Base-by-base conservation (phyloP, 306 rosid species). In the Sicyos edulis region DNA sequence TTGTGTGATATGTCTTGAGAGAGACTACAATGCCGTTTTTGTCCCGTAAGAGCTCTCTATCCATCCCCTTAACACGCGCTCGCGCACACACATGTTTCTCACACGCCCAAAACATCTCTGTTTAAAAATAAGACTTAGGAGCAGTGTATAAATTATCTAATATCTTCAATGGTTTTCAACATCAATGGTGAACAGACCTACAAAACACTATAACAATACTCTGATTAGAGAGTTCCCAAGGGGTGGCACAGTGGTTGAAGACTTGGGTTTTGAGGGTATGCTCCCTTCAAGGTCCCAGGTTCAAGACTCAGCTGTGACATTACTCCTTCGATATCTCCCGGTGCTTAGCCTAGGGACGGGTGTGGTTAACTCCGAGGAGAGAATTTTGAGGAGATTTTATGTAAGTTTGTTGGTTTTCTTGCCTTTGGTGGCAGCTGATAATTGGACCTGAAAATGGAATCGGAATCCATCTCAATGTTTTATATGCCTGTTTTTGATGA, bases 1-100 rank as follows among this genome's bases (percentile, higher is more conserved):
- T 77, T 93, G 99, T 77, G 99, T 93, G 51, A 93, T 93, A 82
- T 93, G 99, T 83, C 99, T 93, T 6, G 99, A 91, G 85, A 90
- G 83, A 76, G 95, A 88, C 32, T 93, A 93, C 37, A 89, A 93
- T 79, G 90, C 97, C 3, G 99, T 93, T 79, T 91, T 93, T 84
- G 99, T 93, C 78, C 95, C 95, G 99, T 93, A 87, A 88, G 98
- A 70, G 73, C 53, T 72, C 79, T 52, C 47, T 63, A 53, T 71
- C 7, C 50, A 16, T 13, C 12, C 59, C 24, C 59, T 5, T 22
- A 7, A 49, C 10, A 21, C 72, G 47, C 40, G 6, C 37, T 2
- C 37, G 37, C 37, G 5, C 37, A 32, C 42, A 6, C 8, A 24
- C 13, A 69, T 49, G 42, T 68, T 69, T 69, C 22, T 53, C 17